These are phyloP conservation scores for Claviceps quebecensis DNA, from an alignment of 2,329 filamentous ascomycete genomes.

Conservation along the genomic window DNA sequence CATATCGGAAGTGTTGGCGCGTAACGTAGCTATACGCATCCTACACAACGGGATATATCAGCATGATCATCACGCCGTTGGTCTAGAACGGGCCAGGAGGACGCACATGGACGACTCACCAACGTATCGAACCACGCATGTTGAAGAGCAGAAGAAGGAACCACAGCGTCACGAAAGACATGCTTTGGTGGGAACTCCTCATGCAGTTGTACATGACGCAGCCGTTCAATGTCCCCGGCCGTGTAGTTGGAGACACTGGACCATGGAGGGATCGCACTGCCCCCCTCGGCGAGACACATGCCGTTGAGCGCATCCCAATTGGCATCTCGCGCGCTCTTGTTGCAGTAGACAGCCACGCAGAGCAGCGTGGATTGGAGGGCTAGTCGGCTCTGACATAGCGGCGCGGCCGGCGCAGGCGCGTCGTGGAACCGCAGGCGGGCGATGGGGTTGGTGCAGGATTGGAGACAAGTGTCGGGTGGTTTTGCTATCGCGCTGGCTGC, in stretches of 20 bases:
- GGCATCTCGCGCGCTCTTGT: conserved; percentile 9
- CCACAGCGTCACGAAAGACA: conserved; percentile 16
- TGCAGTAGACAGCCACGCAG: conserved; percentile 24
- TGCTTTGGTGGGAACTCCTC: conserved; percentile 9
- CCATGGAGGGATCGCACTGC: conserved; percentile 19
- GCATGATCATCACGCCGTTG: background rate
- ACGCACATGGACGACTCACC: conserved; percentile 10
- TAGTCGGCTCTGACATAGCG: conserved; percentile 17
- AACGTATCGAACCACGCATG: conserved; percentile 24
- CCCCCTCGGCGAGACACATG: conserved; percentile 17
- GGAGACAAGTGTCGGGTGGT: conserved; percentile 13
- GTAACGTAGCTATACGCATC: conserved; percentile 20
- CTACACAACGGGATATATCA: background rate
- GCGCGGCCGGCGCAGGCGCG: conserved; percentile 7
- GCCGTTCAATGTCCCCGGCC: conserved; percentile 15
- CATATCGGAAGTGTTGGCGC: conserved; percentile 21
- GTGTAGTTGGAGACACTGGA: conserved; percentile 22
- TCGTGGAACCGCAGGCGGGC: conserved; percentile 19
- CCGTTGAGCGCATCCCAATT: conserved; percentile 18
- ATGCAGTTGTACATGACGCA: conserved; percentile 17
- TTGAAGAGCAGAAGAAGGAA: conserved; percentile 22
- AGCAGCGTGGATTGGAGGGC: conserved; percentile 21
- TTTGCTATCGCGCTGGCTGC: background rate
- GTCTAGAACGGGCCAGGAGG: background rate
- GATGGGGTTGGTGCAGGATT: conserved; percentile 19